Percentiles rank a stretch among this genome's conserved stretches.
phyloP scores from a whole-genome alignment of 192 early-diverging fungal species.

The Linderina pennispora region DNA sequence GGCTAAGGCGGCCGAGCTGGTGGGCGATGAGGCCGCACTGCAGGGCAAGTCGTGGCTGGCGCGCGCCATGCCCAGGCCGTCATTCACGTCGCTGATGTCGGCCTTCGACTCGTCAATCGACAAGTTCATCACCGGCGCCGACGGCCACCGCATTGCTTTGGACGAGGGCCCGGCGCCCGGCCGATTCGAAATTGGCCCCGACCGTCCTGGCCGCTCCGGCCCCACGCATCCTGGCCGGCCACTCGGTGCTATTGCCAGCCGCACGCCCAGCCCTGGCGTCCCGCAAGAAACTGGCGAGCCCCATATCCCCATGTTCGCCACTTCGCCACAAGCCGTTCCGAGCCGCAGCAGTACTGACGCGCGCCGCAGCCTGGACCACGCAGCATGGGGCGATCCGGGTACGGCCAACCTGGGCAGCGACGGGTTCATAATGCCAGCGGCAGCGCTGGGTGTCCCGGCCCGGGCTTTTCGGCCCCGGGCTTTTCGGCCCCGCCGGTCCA shows the following conservation, averaged over 20 bases:
- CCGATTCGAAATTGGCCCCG: slow-evolving; percentile 27
- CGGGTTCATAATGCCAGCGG: too few relatives aligned
- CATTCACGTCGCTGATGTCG: slow-evolving; percentile 47
- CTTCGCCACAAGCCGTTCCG: too few relatives aligned
- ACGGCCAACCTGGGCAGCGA: too few relatives aligned
- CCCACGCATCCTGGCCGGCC: slow-evolving; percentile 6
- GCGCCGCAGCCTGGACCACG: too few relatives aligned
- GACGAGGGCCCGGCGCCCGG: slow-evolving; percentile 16
- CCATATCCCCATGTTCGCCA: too few relatives aligned
- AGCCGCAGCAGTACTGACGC: too few relatives aligned
- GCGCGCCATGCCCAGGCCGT: slow-evolving; percentile 45
- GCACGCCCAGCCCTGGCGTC: too few relatives aligned
- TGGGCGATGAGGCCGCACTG: slow-evolving; percentile 18
- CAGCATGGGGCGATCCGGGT: too few relatives aligned
- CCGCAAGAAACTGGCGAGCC: too few relatives aligned
- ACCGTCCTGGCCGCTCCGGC: too few relatives aligned
- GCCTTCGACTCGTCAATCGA: slow-evolving; percentile 56
- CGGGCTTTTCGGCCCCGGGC: too few relatives aligned
- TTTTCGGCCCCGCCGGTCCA: neutral
- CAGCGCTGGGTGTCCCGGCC: too few relatives aligned
- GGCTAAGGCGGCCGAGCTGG: slow-evolving; percentile 22
- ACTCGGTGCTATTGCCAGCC: slow-evolving; percentile 7
- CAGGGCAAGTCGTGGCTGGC: slow-evolving; percentile 50
- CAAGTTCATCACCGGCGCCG: slow-evolving; percentile 58
- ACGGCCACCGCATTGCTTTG: slow-evolving; percentile 21